Evolutionary conservation across 257 asterid genomes (phyloP).

Genomic region (Solanum bukasovii): DNA sequence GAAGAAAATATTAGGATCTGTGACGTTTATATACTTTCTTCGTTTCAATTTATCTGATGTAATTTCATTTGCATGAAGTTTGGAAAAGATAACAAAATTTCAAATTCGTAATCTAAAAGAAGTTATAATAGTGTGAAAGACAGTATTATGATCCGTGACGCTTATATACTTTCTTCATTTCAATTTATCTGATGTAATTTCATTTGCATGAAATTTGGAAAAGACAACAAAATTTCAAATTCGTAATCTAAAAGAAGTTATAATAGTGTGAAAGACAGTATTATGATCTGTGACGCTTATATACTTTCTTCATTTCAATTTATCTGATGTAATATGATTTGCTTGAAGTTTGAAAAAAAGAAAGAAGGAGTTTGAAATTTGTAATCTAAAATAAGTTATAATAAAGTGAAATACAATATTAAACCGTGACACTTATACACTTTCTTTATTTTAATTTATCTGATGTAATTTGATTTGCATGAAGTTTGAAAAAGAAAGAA

Average conservation of each 20-base stretch:
- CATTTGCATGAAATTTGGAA: not conserved
- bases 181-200: not conserved
- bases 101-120: not conserved
- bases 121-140: not conserved
- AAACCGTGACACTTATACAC: not conserved
- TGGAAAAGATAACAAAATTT: not conserved
- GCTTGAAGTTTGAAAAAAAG: not conserved
- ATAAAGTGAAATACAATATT: not conserved
- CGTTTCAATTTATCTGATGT: not conserved
- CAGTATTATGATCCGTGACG: not conserved
- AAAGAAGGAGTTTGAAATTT: too few species aligned
- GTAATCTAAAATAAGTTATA: too few species aligned
- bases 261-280: not conserved
- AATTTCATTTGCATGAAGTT: not conserved
- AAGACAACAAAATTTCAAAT: not conserved
- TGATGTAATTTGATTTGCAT: too few species aligned
- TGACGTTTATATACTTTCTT: not conserved
- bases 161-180: not conserved
- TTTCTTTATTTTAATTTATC: too few species aligned
- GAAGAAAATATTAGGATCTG: not conserved
- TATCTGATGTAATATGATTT: not conserved
- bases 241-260: not conserved
- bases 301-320: not conserved
- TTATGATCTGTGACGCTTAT: not conserved
- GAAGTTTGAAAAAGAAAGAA: not conserved